Conservation (phyloP, 2,329 filamentous ascomycete species). For the Talaromyces piceae region DNA sequence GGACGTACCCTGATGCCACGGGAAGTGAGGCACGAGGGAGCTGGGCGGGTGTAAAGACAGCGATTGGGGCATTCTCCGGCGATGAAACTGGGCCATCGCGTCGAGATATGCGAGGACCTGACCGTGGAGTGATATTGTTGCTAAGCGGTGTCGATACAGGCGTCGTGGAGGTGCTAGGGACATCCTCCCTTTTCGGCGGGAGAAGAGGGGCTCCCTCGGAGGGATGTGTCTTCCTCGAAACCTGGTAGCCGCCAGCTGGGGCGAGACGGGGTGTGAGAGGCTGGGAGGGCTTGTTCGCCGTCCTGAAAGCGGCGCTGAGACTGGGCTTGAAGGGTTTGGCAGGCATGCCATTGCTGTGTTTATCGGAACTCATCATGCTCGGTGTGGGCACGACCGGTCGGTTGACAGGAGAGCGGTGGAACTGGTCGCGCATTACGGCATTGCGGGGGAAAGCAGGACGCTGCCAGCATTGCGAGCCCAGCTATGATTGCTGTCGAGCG, state of each 20-base stretch:
- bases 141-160: conserved; percentile 51
- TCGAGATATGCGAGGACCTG: conserved; percentile 63
- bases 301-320: conserved; percentile 56
- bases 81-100: conserved; percentile 62
- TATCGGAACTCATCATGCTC: conserved; percentile 44
- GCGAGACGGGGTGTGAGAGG: conserved; percentile 56
- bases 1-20: conserved; percentile 17
- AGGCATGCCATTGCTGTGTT: conserved; percentile 44
- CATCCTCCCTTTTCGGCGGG: conserved; percentile 41
- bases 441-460: conserved; percentile 26
- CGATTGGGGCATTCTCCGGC: conserved; percentile 42
- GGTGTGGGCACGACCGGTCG: conserved; percentile 26
- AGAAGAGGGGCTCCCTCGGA: conserved; percentile 27
- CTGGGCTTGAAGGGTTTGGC: conserved; percentile 59
- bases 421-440: conserved; percentile 41
- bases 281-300: conserved; percentile 38
- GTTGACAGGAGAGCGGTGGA: conserved; percentile 22
- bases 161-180: conserved; percentile 31
- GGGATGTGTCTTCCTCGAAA: conserved; percentile 26
- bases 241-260: conserved; percentile 26
- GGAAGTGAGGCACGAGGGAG: conserved; percentile 22
- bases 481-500: conserved; percentile 11
- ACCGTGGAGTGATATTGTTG: conserved; percentile 70
- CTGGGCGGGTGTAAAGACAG: conserved; percentile 19
- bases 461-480: conserved; percentile 30